Conservation (phyloP, 202 grass and related monocot genomes). For the Eragrostis tef region DNA sequence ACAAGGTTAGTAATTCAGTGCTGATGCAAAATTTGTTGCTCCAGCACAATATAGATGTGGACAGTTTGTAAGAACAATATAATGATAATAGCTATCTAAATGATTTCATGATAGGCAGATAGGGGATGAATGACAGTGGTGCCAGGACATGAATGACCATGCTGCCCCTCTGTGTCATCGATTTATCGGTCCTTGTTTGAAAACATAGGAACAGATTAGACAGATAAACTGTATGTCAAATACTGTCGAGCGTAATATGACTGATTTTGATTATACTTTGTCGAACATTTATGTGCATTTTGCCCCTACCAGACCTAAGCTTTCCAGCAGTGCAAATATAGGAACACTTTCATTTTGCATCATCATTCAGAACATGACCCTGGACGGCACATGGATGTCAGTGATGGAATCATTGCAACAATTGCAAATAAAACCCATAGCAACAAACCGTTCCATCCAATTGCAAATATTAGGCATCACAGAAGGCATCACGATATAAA, state of each 20-base stretch:
- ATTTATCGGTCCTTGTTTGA: slow-evolving; percentile 32
- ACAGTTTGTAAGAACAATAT: slow-evolving; percentile 23
- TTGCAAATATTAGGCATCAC: slow-evolving; percentile 5
- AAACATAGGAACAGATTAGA: slow-evolving; percentile 43
- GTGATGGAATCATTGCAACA: slow-evolving; percentile 30
- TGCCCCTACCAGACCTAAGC: slow-evolving; percentile 39
- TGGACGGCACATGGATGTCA: slow-evolving; percentile 38
- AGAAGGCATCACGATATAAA: no score
- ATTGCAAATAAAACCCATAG: slow-evolving; percentile 25
- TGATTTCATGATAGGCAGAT: slow-evolving; percentile 10
- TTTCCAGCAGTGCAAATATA: slow-evolving; percentile 31
- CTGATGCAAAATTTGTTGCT: neutral
- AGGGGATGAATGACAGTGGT: slow-evolving; percentile 5
- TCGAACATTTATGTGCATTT: slow-evolving; percentile 25
- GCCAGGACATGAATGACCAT: slow-evolving; percentile 46
- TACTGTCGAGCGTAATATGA: slow-evolving; percentile 32
- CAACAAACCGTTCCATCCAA: neutral
- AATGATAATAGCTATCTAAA: slow-evolving; percentile 37
- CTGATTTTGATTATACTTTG: slow-evolving; percentile 42
- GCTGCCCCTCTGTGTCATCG: slow-evolving; percentile 35
- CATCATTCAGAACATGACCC: slow-evolving; percentile 47
- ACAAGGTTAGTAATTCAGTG: slow-evolving; percentile 2
- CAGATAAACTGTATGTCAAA: slow-evolving; percentile 32
- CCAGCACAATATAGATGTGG: neutral
- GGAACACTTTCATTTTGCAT: slow-evolving; percentile 35